Evolutionary conservation across 2,329 filamentous ascomycete species (phyloP).

Genomic region (Macroventuria anomochaeta): DNA sequence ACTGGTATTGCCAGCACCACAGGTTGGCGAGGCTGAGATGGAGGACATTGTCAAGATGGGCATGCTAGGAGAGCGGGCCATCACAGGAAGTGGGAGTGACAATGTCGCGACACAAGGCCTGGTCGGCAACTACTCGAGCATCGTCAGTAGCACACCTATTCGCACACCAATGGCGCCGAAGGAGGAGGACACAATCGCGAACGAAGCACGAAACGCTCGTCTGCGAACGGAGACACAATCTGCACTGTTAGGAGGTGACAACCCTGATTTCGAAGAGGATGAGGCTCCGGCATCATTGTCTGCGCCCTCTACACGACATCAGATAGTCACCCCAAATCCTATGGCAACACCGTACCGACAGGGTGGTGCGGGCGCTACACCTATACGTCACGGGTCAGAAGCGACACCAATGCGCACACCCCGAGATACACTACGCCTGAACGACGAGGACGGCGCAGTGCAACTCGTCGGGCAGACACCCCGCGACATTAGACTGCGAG

Average conservation of each 20-base stretch:
- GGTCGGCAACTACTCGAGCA: constrained; percentile 82
- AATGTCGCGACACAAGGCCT: constrained; percentile 85
- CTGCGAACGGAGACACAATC: constrained; percentile 94
- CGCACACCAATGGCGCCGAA: constrained; percentile 89
- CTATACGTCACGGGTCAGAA: constrained; percentile 65
- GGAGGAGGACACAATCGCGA: constrained; percentile 93
- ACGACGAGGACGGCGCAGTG: constrained; percentile 69
- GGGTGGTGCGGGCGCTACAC: constrained; percentile 71
- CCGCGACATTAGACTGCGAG: constrained; percentile 73
- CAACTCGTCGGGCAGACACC: constrained; percentile 76
- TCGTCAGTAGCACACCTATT: constrained; percentile 84
- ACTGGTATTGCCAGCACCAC: constrained; percentile 83
- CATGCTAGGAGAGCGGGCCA: constrained; percentile 87
- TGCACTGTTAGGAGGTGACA: constrained; percentile 90
- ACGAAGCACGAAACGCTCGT: constrained; percentile 93
- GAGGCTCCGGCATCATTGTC: constrained; percentile 85
- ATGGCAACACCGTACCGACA: constrained; percentile 86
- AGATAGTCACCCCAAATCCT: constrained; percentile 90
- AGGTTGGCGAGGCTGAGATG: constrained; percentile 89
- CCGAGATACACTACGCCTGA: constrained; percentile 84
- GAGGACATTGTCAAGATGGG: constrained; percentile 99
- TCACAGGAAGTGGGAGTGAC: constrained; percentile 77
- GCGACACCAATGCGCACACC: constrained; percentile 88
- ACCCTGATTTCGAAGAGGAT: constrained; percentile 85
- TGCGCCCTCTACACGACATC: constrained; percentile 79